A percentile compares a stretch with the other conserved stretches of the same genome.
phyloP scores from a whole-genome alignment of 352 stramenopile species.

The Plasmopara halstedii region DNA sequence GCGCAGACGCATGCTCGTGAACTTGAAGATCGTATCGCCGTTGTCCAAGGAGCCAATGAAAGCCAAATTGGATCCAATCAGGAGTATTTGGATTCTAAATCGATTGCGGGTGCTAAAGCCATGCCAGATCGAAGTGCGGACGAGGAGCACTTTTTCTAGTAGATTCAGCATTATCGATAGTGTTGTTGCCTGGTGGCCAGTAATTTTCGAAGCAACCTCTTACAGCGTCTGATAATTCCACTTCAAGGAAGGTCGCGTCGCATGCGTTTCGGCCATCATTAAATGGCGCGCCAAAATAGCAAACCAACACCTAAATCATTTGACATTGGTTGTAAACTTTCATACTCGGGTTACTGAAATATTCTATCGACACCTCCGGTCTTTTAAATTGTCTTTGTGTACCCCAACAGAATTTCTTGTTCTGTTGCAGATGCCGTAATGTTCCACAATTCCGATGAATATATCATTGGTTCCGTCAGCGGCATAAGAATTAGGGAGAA shows the following conservation, averaged over 20 bases:
- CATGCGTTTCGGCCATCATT: not conserved
- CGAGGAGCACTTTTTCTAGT: conserved; percentile 12
- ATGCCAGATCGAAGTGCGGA: conserved; percentile 7
- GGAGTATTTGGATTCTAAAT: conserved; percentile 8
- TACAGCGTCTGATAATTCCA: conserved; percentile 6
- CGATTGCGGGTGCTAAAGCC: conserved; percentile 7
- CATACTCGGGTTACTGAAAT: conserved; percentile 24
- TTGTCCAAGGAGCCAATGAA: conserved; percentile 1
- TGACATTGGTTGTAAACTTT: conserved; percentile 5
- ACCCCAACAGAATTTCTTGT: conserved; percentile 36
- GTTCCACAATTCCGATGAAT: conserved; percentile 78
- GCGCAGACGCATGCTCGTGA: conserved; percentile 27
- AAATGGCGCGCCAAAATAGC: too few relatives aligned
- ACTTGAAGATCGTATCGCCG: conserved; percentile 22
- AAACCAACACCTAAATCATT: too few relatives aligned
- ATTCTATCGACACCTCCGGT: conserved; percentile 16
- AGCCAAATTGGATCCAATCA: not conserved
- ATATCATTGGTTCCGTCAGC: conserved; percentile 70
- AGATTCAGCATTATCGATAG: not conserved
- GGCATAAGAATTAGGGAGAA: conserved; percentile 73
- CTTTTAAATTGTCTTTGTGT: conserved; percentile 31
- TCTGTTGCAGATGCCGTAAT: conserved; percentile 44
- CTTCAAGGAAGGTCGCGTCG: conserved; percentile 8
- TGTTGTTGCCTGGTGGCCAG: not conserved
- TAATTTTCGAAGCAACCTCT: not conserved